Evolutionary conservation across 2,329 filamentous ascomycete species (phyloP), one percentile per base, ranked within the genome.

Genomic region (Aspergillus sergii): DNA sequence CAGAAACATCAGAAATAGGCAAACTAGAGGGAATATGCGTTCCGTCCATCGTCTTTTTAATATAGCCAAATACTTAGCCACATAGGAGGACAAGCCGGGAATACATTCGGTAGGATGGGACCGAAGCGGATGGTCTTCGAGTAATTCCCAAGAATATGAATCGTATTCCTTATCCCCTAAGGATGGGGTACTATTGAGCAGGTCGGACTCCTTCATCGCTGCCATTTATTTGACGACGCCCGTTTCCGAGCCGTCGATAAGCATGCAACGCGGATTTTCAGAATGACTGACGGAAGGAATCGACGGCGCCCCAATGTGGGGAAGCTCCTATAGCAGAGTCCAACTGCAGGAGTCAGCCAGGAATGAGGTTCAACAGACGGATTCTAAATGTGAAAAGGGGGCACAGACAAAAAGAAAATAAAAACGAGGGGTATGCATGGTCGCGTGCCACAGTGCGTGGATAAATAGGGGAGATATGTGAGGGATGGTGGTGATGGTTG

Each of bases 71-170:
- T 64, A 69, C 57, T 67, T 63, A 6, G 62, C 43, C 7, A 75
- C 26, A 23, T 69, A 68, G 4, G 60, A 21, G 1, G 60, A 60
- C 50, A 76, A 23, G 2, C 71, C 72, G 2, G 75, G 75, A 57
- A 71, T 69, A 61, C 73, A 76, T 23, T 71, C 66, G 4, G 69
- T 70, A 28, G 75, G 75, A 66, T 74, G 65, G 1, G 72, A 72
- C 21, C 75, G 75, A 10, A 76, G 71, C 9, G 75, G 75, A 59
- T 78, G 75, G 30, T 77, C 75, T 19, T 77, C 73, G 1, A 76
- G 62, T 21, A 78, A 57, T 64, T 63, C 48, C 61, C 61, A 66
- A 26, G 67, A 62, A 43, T 64, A 62, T 16, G 54, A 63, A 48
- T 66, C 64, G 39, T 65, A 65, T 23, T 70, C 65, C 10, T 62